Conservation (phyloP, 1,284 basidiomycete species). For the Leucoagaricus sp. region DNA sequence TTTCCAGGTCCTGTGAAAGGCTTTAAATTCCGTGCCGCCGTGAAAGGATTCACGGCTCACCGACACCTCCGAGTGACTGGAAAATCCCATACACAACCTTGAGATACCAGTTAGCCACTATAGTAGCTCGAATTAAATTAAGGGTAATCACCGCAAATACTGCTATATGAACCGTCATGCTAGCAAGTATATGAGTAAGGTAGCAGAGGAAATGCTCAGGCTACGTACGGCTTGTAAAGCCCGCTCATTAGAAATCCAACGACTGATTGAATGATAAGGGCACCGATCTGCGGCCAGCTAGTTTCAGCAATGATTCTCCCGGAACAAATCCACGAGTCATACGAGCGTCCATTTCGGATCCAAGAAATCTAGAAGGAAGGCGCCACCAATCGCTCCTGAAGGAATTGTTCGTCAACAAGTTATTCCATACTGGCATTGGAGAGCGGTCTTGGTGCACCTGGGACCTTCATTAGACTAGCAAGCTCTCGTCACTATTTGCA, state of each 20-base stretch:
- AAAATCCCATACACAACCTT: slow-evolving; percentile 81
- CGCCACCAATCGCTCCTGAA: slow-evolving; percentile 71
- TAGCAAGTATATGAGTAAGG: slow-evolving; percentile 19
- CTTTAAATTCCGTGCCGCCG: too few species aligned
- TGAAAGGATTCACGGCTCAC: slow-evolving; percentile 30
- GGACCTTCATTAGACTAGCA: slow-evolving; percentile 73
- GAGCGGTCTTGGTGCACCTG: slow-evolving; percentile 31
- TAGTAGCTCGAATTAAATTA: not conserved
- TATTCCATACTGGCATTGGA: not conserved
- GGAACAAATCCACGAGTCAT: slow-evolving; percentile 14
- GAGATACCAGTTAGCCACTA: not conserved
- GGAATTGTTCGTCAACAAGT: not conserved
- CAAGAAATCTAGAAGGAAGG: slow-evolving; percentile 74
- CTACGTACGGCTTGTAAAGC: slow-evolving; percentile 52
- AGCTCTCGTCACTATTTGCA: not conserved
- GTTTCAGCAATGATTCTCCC: not conserved
- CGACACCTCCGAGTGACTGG: slow-evolving; percentile 82
- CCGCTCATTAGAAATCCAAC: slow-evolving; percentile 88
- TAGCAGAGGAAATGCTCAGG: not conserved
- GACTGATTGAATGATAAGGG: slow-evolving; percentile 69
- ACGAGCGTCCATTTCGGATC: slow-evolving; percentile 82
- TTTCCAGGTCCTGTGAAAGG: slow-evolving; percentile 65
- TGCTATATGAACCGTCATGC: slow-evolving; percentile 63
- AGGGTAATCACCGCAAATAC: slow-evolving; percentile 67
- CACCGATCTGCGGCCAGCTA: slow-evolving; percentile 52